These are phyloP conservation scores for Dysphania ambrosioides DNA, from an alignment of 148 eudicot genomes.

Conservation along the genomic window DNA sequence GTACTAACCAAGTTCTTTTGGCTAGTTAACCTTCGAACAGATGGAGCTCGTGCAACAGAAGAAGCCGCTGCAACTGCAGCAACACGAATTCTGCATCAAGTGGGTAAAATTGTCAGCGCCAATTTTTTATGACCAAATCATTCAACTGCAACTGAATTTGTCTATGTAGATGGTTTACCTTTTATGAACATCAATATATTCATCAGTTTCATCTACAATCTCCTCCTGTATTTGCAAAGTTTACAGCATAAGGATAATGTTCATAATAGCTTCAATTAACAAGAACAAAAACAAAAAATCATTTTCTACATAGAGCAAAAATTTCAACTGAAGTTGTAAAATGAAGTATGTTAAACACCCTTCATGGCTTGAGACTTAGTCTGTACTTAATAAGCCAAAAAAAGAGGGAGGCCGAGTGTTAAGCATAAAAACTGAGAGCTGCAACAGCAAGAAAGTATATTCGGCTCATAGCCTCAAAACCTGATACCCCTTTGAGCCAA, in stretches of 20 bases:
- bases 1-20: constrained; percentile 63
- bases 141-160: constrained; percentile 1
- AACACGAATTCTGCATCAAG: constrained; percentile 82
- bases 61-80: constrained; percentile 99
- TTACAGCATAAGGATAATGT: background rate
- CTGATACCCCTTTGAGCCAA: background rate
- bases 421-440: too few species aligned
- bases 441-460: too few species aligned
- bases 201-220: constrained; percentile 98
- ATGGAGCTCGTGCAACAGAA: constrained; percentile 81
- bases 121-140: constrained; percentile 4
- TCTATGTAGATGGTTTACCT: constrained; percentile 38
- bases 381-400: too few species aligned
- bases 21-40: constrained; percentile 61
- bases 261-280: background rate
- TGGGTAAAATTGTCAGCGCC: constrained; percentile 8
- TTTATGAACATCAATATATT: constrained; percentile 87
- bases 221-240: constrained; percentile 67
- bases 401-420: too few species aligned
- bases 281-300: background rate
- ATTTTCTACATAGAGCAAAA: background rate
- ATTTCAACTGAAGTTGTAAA: background rate
- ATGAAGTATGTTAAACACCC: background rate
- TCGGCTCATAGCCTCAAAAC: background rate
- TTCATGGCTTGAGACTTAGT: background rate